phyloP scores from a whole-genome alignment of 164 flowering plant species.

The Liquidambar formosana region DNA sequence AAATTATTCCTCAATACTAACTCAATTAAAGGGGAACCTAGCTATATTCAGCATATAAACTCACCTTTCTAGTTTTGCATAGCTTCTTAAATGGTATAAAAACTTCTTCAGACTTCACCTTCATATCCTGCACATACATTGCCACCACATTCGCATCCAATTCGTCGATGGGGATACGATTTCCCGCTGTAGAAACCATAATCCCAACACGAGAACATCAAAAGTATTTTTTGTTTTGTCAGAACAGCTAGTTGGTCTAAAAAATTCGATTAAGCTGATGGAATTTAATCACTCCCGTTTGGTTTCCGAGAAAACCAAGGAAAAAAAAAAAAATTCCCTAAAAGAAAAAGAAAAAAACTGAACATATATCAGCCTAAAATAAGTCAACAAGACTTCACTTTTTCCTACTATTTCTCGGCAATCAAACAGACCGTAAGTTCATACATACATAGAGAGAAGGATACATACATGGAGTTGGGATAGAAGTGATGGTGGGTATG shows the following conservation, averaged over 20 bases:
- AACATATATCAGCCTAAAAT: too few species aligned
- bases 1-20: conserved; percentile 5
- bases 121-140: conserved; percentile 58
- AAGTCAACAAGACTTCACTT: too few species aligned
- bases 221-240: background rate
- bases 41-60: background rate
- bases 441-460: too few species aligned
- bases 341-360: too few species aligned
- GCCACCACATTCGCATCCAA: conserved; percentile 57
- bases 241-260: background rate
- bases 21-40: background rate
- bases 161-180: conserved; percentile 41
- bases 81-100: conserved; percentile 59
- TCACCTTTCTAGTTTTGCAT: conserved; percentile 47
- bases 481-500: conserved; percentile 55
- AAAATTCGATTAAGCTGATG: background rate
- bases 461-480: conserved; percentile 81
- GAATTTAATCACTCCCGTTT: background rate
- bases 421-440: background rate
- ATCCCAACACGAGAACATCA: background rate
- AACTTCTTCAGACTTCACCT: conserved; percentile 41
- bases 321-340: background rate
- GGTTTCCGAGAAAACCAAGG: background rate
- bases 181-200: conserved; percentile 52
- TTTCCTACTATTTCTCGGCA: background rate